Evolutionary conservation across 2,329 filamentous ascomycete genomes (phyloP), one percentile per base, ranked within the genome.

Genomic region (Nemania sp.): DNA sequence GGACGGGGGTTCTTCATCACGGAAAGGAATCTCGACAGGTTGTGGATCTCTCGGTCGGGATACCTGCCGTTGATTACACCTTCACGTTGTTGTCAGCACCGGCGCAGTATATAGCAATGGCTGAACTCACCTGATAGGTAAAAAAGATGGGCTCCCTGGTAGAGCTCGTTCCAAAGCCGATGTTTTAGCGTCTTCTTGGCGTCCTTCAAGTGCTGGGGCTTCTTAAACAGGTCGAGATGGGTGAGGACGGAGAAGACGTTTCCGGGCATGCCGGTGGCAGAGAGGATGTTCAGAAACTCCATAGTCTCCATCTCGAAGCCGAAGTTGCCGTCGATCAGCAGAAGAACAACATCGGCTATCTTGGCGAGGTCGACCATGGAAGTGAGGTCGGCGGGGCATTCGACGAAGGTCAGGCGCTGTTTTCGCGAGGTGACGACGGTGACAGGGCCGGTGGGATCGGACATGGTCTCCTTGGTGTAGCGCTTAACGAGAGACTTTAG

Each of bases 271-370:
- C 94, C 94, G 24, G 90, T 96, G 2, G 91, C 85, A n/a, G 90
- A 88, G 45, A 99, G 78, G 15, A 97, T 86, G 65, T 97, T 97
- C 68, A 99, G 77, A 58, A 99, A 99, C 74, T 99, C 94, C 94
- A 99, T 99, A 0, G 94, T 99, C 80, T 99, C 94, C 94, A 99
- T 99, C 75, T 99, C 94, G 69, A 99, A 99, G 12, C 94, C 95
- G 67, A 89, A 99, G 74, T 97, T 97, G 51, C 94, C 95, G 69
- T 99, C 94, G 64, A 99, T 99, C 90, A 99, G 94, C 52, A 99
- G 81, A 44, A 99, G 80, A 5, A 97, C 90, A 66, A 99, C 97
- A 71, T 99, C 94, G 15, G 95, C 94, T 37, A 99, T 90, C 74
- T 99, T 99, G 55, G 94, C 90, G 52, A 97, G 82, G 72, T 99